Evolutionary conservation across 306 rosid species (phyloP).

Genomic region (Cicer pinnatifidum): DNA sequence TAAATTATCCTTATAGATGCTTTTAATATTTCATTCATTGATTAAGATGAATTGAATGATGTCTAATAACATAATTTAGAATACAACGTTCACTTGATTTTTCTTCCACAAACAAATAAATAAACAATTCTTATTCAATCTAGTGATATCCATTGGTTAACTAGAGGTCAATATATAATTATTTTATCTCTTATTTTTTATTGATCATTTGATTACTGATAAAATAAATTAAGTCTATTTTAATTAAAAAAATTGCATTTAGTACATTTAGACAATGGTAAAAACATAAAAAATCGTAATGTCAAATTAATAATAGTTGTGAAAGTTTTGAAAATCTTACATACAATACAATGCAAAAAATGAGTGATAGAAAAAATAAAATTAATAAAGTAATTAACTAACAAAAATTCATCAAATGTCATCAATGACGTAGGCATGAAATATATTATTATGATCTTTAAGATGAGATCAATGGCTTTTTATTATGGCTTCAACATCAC

Average conservation of each 20-base stretch:
- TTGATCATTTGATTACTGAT: too few relatives aligned
- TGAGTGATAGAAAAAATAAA: too few relatives aligned
- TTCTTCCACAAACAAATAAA: neutral
- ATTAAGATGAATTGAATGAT: conserved; percentile 19
- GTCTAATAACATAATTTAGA: conserved; percentile 22
- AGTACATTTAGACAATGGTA: too few relatives aligned
- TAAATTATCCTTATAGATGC: conserved; percentile 21
- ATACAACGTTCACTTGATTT: conserved; percentile 25
- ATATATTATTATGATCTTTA: neutral
- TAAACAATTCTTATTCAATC: neutral
- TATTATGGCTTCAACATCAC: conserved; percentile 33
- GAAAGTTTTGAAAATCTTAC: too few relatives aligned
- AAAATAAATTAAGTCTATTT: too few relatives aligned
- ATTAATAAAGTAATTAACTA: too few relatives aligned
- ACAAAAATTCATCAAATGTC: neutral
- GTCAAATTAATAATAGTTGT: too few relatives aligned
- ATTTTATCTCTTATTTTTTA: too few relatives aligned
- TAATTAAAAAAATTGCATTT: too few relatives aligned
- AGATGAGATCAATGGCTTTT: conserved; percentile 19
- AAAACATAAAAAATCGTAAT: too few relatives aligned
- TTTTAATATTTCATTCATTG: conserved; percentile 35
- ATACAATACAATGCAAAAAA: too few relatives aligned
- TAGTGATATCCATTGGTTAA: neutral
- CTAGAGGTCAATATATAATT: too few relatives aligned
- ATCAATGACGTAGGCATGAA: conserved; percentile 31